phyloP scores from a whole-genome alignment of 352 stramenopile species.

The Proteromonas lacertae region DNA sequence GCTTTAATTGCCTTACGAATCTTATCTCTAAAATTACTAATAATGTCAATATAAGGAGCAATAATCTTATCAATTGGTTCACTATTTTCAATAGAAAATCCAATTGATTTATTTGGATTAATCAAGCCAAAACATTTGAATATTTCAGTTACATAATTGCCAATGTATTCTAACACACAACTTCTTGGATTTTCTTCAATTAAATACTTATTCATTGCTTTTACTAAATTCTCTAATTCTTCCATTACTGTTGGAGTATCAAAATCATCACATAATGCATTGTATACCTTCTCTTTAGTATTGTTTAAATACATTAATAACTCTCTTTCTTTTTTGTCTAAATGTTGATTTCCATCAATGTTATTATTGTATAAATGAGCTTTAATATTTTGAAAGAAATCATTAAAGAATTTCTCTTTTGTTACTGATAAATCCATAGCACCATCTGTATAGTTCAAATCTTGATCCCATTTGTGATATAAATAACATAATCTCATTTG shows the following conservation, averaged over 20 bases:
- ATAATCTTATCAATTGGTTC: slow-evolving; percentile 24
- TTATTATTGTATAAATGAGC: slow-evolving; percentile 11
- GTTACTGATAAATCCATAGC: slow-evolving; percentile 52
- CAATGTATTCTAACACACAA: slow-evolving; percentile 30
- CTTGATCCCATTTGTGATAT: slow-evolving; percentile 62
- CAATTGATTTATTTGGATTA: slow-evolving; percentile 26
- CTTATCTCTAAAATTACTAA: neutral
- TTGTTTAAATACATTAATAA: slow-evolving; percentile 24
- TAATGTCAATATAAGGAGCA: neutral
- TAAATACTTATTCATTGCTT: slow-evolving; percentile 33
- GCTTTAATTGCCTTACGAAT: slow-evolving; percentile 10
- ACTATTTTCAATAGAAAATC: slow-evolving; percentile 25
- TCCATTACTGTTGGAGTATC: slow-evolving; percentile 40
- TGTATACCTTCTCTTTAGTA: slow-evolving; percentile 31
- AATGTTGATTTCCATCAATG: slow-evolving; percentile 1
- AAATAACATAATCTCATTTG: slow-evolving; percentile 46
- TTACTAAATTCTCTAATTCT: slow-evolving; percentile 30
- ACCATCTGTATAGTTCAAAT: slow-evolving; percentile 71
- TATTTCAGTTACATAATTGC: slow-evolving; percentile 48
- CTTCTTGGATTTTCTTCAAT: slow-evolving; percentile 10
- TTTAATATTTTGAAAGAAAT: slow-evolving; percentile 75
- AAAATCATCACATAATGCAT: slow-evolving; percentile 40
- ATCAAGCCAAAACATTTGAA: slow-evolving; percentile 34
- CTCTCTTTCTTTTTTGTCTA: slow-evolving; percentile 23
- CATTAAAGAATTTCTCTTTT: slow-evolving; percentile 46